These are phyloP conservation scores for Annulohypoxylon truncatum DNA, from an alignment of 2,329 filamentous ascomycete genomes.

Conservation along the genomic window DNA sequence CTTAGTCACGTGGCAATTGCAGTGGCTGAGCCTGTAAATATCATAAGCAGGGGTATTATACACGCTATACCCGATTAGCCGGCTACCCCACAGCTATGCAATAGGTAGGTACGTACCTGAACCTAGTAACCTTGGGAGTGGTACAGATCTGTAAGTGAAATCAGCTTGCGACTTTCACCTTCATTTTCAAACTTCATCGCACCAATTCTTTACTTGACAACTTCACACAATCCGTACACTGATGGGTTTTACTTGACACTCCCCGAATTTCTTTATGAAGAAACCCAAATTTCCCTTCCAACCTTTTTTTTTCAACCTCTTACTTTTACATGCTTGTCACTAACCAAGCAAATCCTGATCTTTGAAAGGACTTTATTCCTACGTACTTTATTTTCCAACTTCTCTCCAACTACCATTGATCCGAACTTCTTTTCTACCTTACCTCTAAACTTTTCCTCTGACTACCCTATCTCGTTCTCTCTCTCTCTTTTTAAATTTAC, in stretches of 20 bases:
- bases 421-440: background rate
- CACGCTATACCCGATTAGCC: no score
- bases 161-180: conserved; percentile 25
- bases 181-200: conserved; percentile 3
- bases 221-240: background rate
- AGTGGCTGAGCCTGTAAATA: no score
- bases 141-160: conserved; percentile 22
- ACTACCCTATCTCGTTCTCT: background rate
- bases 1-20: no score
- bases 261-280: background rate
- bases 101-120: conserved; percentile 20
- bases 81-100: no score
- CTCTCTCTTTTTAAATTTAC: background rate
- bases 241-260: background rate
- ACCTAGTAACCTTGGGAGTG: conserved; percentile 29
- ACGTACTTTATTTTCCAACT: background rate
- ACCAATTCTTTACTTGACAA: conserved; percentile 10
- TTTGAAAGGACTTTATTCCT: background rate
- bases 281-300: background rate
- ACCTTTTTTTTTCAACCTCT: background rate
- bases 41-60: no score
- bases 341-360: conserved; percentile 7
- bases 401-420: background rate
- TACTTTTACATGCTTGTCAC: background rate
- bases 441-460: background rate